Conservation (phyloP, 331 rosid species). For the Rhamnella rubrinervis region DNA sequence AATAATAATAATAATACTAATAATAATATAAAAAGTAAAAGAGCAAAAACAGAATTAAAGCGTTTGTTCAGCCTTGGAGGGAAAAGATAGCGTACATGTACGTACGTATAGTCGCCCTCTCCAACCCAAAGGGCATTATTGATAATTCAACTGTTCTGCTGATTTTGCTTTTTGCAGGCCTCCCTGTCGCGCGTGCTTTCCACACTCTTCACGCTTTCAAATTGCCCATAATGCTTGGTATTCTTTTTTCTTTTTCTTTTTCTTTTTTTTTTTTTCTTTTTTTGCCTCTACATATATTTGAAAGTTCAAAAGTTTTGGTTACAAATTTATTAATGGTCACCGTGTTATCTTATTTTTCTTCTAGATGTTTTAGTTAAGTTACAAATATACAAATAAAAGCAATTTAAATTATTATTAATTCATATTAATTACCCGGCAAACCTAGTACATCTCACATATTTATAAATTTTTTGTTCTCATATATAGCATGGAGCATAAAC, state of each 20-base stretch:
- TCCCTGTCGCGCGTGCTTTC: slow-evolving; percentile 34
- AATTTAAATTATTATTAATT: too few species aligned
- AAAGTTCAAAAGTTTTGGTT: background rate
- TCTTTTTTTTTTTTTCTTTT: background rate
- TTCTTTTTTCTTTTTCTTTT: background rate
- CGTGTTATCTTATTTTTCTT: background rate
- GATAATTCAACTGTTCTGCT: slow-evolving; percentile 12
- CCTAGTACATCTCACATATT: too few species aligned
- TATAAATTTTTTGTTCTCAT: too few species aligned
- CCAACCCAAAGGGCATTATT: slow-evolving; percentile 2
- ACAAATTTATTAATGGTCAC: background rate
- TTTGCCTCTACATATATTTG: background rate
- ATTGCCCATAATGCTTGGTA: slow-evolving; percentile 18
- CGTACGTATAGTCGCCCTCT: slow-evolving; percentile 27
- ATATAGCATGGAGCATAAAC: too few species aligned
- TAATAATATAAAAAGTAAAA: slow-evolving; percentile 7
- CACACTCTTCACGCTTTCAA: slow-evolving; percentile 23
- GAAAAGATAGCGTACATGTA: background rate
- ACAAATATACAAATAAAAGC: too few species aligned
- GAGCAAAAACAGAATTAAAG: slow-evolving; percentile 8
- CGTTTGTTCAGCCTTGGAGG: background rate
- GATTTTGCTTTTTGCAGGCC: slow-evolving; percentile 15
- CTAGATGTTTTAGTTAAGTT: too few species aligned
- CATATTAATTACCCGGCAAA: too few species aligned
- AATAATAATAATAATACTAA: background rate